phyloP scores from a whole-genome alignment of 2,329 filamentous ascomycete species.

The Chrysoporthe cubensis region DNA sequence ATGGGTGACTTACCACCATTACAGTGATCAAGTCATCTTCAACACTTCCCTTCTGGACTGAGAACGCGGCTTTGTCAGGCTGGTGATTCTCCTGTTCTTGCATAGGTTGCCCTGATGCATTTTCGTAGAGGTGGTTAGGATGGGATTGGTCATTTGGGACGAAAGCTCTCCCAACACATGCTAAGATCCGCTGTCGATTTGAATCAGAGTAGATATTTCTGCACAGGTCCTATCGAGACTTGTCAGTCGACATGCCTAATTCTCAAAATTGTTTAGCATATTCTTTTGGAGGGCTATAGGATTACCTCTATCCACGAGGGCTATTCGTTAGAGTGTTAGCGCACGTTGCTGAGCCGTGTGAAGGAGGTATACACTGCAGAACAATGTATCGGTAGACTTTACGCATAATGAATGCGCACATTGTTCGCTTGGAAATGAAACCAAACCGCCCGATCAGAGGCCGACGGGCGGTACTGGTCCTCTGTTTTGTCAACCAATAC shows the following conservation, averaged over 20 bases:
- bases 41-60: background rate
- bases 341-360: background rate
- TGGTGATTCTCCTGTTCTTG: no score
- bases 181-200: no score
- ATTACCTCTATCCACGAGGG: background rate
- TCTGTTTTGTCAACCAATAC: background rate
- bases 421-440: background rate
- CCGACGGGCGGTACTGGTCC: no score
- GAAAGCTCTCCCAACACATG: no score
- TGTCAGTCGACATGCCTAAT: no score
- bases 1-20: conserved; percentile 4
- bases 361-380: background rate
- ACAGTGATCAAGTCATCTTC: background rate
- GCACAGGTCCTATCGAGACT: background rate
- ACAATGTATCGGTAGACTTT: background rate
- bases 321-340: background rate
- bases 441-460: background rate
- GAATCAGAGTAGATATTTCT: no score
- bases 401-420: background rate
- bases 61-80: background rate
- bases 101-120: no score
- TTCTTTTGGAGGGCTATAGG: background rate
- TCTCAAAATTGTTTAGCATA: no score
- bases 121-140: no score
- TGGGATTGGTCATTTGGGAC: no score